Evolutionary conservation across 73 alveolate genomes (phyloP).

Genomic region (Tetrahymena malaccensis): DNA sequence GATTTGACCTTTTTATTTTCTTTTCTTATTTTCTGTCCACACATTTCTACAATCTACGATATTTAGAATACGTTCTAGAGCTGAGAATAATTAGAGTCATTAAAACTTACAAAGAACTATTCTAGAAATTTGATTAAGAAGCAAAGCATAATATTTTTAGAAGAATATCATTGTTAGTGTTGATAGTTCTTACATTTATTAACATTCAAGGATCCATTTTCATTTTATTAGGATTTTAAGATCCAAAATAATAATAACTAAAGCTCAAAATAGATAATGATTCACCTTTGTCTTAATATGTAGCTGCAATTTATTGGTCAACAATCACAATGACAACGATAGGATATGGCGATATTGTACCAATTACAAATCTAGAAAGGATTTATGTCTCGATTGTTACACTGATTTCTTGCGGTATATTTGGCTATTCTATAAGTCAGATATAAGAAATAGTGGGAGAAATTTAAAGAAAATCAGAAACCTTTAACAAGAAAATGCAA

Average conservation of each 20-base stretch:
- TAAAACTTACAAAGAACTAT: neutral
- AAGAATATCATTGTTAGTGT: neutral
- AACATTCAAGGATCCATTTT: neutral
- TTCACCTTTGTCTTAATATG: slow-evolving; percentile 3
- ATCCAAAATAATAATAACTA: neutral
- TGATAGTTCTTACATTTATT: neutral
- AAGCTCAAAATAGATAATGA: neutral
- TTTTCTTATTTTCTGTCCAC: neutral
- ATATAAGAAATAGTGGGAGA: neutral
- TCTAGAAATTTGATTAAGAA: neutral
- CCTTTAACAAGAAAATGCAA: neutral
- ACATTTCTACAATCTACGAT: neutral
- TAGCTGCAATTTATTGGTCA: slow-evolving; percentile 66
- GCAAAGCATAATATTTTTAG: neutral
- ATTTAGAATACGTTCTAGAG: neutral
- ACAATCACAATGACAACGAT: slow-evolving; percentile 62
- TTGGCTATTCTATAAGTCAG: slow-evolving; percentile 28
- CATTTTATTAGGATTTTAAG: neutral
- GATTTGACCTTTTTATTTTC: neutral
- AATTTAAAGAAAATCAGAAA: neutral
- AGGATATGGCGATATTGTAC: slow-evolving; percentile 79
- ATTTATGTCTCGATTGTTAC: slow-evolving; percentile 40
- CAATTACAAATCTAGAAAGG: slow-evolving; percentile 67
- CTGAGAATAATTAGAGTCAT: neutral
- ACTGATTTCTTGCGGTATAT: slow-evolving; percentile 21